Evolutionary conservation across 2,329 filamentous ascomycete species (phyloP), one percentile per base, ranked within the genome.

Genomic region (Aureobasidium sp.): DNA sequence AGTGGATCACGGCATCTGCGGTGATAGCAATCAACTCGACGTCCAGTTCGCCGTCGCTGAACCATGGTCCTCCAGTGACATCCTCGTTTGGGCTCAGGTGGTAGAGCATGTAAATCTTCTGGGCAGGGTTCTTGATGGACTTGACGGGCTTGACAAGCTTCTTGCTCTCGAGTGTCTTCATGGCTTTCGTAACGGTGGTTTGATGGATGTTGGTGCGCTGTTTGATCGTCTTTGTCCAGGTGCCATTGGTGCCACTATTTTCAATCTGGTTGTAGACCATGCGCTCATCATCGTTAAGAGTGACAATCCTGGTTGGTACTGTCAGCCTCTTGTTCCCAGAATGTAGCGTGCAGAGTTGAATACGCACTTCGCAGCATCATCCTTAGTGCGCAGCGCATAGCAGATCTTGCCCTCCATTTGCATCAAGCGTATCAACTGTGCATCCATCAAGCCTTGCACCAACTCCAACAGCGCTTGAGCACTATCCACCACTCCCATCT

Each of bases 101-200:
- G 59, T 87, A 85, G 70, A 96, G 87, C 82, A 99, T 96, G 80
- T 94, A 99, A 83, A 96, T 96, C 77, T 96, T 96, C 72, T 94
- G 89, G 67, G 87, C 89, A 32, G 91, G 90, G 71, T 89, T 87
- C 76, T 96, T 91, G 75, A 96, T 91, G 74, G 88, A 94, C 77
- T 93, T 94, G 77, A 97, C 91, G 62, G 87, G 85, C 69, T 89
- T 89, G 73, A 99, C 91, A 72, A 95, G 85, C 39, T 86, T 85
- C 72, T 91, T 92, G 42, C 81, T 78, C 74, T 95, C 89, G 64
- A 99, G 85, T 65, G 87, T 85, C 77, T 95, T 96, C 67, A 97
- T 81, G 32, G 86, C 86, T 68, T 88, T 88, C 68, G 89, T 89
- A 68, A 97, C 82, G 41, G 89, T 85, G 54, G 87, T 87, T 70